Evolutionary conservation across 2,329 filamentous ascomycete species (phyloP), one percentile per base, ranked within the genome.

Genomic region (Talaromyces sp.): DNA sequence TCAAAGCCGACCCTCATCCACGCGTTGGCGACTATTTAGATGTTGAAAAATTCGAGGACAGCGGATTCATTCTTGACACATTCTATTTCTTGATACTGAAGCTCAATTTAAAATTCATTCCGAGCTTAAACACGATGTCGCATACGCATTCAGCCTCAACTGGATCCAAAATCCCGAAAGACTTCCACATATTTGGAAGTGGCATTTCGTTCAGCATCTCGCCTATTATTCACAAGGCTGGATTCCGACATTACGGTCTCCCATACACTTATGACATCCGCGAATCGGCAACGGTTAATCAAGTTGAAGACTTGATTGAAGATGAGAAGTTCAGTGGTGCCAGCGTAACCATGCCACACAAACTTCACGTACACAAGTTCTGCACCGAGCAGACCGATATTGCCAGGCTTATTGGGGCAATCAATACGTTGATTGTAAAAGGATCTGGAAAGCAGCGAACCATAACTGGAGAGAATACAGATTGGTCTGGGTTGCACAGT

Each of bases 291-390:
- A 73, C 66, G 0, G 55, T 77, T 2, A 62, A 73, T 5, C 67
- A 71, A 2, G 61, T 71, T 0, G 33, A 75, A 5, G 19, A 48
- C 0, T 57, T 74, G 3, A 68, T 71, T 43, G 52, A 55, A 3
- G 53, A 59, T 7, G 58, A 68, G 1, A 62, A 56, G 32, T 70
- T 69, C 35, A 67, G 65, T 14, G 72, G 70, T 8, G 64, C 58
- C 7, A 71, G 73, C 5, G 66, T 75, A 5, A 76, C 74, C 1
- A 78, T 78, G 75, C 75, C 75, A 0, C 76, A 76, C 65, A 78
- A 78, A 50, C 0, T 77, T 72, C 67, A 78, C 75, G 55, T 70
- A 65, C 48, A 60, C 39, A 47, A 66, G 10, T 65, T 67, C 30
- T 65, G 77, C 8, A 70, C 76, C 49, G 66, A 63, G 1, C 56